These are phyloP conservation scores for Xylariaceae sp. DNA, from an alignment of 2,329 filamentous ascomycete genomes.

Conservation along the genomic window DNA sequence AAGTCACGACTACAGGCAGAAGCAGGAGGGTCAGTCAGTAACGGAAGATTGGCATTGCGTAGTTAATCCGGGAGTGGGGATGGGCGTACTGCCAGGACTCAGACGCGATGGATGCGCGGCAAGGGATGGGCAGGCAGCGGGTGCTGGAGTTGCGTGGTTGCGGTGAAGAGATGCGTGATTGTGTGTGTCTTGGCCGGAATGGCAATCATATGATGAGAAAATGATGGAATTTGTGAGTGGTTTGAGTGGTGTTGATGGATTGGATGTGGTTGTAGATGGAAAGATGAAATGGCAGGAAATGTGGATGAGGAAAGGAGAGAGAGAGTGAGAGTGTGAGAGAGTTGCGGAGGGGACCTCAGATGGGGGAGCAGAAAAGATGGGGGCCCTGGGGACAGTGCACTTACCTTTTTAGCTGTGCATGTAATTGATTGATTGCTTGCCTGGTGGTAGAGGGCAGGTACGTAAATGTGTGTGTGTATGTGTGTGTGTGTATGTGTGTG, in stretches of 20 bases:
- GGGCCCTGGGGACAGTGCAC: conserved; percentile 5
- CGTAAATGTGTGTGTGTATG: too few species aligned
- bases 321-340: background rate
- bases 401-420: background rate
- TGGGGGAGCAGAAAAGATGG: conserved; percentile 12
- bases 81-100: background rate
- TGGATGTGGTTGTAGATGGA: background rate
- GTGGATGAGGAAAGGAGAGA: background rate
- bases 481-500: too few species aligned
- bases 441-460: background rate
- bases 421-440: conserved; percentile 4
- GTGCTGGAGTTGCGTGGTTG: background rate
- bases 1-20: conserved; percentile 7
- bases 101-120: background rate
- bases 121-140: background rate
- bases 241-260: background rate
- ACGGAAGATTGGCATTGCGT: conserved; percentile 8
- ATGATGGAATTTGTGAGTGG: conserved; percentile 8
- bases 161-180: background rate
- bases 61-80: conserved; percentile 15
- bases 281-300: background rate
- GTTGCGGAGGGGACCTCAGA: background rate
- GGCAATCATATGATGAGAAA: conserved; percentile 11
- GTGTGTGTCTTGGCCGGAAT: background rate
- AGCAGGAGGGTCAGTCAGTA: conserved; percentile 4